Evolutionary conservation across 1,139 yeast genomes (phyloP).

Genomic region (Zygosaccharomyces sapae): DNA sequence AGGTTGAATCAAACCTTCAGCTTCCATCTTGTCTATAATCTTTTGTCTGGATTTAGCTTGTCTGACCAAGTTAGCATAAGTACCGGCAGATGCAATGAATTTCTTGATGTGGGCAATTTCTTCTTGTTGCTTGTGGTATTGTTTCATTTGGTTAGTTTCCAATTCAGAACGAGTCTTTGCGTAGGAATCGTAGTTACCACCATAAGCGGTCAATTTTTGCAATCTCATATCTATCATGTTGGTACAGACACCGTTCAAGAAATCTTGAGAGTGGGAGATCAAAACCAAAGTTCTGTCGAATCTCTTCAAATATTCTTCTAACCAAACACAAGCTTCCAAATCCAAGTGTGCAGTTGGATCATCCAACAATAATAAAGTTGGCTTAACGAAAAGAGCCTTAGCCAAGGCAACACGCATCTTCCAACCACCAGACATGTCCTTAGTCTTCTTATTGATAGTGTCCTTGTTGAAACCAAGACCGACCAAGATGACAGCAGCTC

Average conservation of each 20-base stretch:
- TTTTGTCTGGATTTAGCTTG: slow-evolving; percentile 99
- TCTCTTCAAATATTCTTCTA: slow-evolving; percentile 94
- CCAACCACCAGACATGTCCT: slow-evolving; percentile 99
- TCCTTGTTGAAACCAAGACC: slow-evolving; percentile 93
- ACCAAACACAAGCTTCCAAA: slow-evolving; percentile 99
- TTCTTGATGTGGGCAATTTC: slow-evolving; percentile 97
- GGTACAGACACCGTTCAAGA: slow-evolving; percentile 97
- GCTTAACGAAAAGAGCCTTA: slow-evolving; percentile 79
- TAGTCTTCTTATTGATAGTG: slow-evolving; percentile 86
- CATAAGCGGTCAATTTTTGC: slow-evolving; percentile 63
- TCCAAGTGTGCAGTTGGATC: slow-evolving; percentile 99
- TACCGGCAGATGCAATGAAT: slow-evolving; percentile 99
- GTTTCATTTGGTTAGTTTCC: slow-evolving; percentile 98
- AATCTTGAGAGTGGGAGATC: slow-evolving; percentile 98
- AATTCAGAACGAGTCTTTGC: slow-evolving; percentile 88
- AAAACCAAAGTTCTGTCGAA: slow-evolving; percentile 89
- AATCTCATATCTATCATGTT: slow-evolving; percentile 97
- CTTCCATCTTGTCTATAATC: slow-evolving; percentile 99
- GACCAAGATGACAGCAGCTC: slow-evolving; percentile 92
- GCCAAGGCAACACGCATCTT: slow-evolving; percentile 77
- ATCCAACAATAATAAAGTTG: slow-evolving; percentile 80
- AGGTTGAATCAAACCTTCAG: slow-evolving; percentile 93
- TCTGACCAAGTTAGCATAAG: slow-evolving; percentile 96
- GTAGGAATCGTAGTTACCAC: slow-evolving; percentile 99
- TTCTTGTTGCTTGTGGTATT: slow-evolving; percentile 94